Base-by-base conservation (phyloP, 805 yeast genomes). In the Candida koratica region DNA sequence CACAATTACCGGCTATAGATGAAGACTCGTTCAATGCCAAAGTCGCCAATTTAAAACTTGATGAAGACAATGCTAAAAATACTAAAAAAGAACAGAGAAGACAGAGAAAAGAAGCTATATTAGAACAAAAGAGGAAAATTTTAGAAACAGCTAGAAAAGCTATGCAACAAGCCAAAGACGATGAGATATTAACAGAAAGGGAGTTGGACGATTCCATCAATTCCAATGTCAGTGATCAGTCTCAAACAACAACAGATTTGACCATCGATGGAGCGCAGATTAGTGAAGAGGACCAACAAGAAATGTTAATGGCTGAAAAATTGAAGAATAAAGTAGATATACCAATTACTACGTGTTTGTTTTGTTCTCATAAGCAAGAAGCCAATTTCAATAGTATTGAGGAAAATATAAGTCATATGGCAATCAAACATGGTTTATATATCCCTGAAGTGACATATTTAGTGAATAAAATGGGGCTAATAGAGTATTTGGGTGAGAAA, bases 391-490 rank as follows among this genome's bases (percentile, higher is more conserved):
- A 46, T 9, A 52, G 58, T 17, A 45, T 69, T 12, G 77, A 73
- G 5, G 70, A 57, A 18, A 66, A 67, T 37, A 49, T 83, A 19
- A 69, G 67, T 18, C 96, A 93, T 57, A 83, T 93, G 95, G 79
- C 75, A 51, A 71, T 69, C 40, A 65, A 58, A 24, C 96, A 84
- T 58, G 97, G 97, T 1, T 68, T 93, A 28, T 93, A 82, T 43
- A 72, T 93, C 5, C 98, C 98, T 1, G 97, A 93, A 56, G 65
- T 70, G 42, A 70, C 75, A 11, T 88, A 76, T 50, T 67, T 93
- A 32, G 64, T 60, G 0, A 86, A 89, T 55, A 62, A 75, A 32
- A 70, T 65, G 25, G 97, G 97, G 0, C 67, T 93, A 26, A 58
- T 93, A n/a, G 56, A 62, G 2, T 85, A 84, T 52, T 60, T 93